Percentiles rank a stretch among this genome's conserved stretches.
Conservation (phyloP, 2,329 filamentous ascomycete genomes). For the Colletotrichum destructivum region DNA sequence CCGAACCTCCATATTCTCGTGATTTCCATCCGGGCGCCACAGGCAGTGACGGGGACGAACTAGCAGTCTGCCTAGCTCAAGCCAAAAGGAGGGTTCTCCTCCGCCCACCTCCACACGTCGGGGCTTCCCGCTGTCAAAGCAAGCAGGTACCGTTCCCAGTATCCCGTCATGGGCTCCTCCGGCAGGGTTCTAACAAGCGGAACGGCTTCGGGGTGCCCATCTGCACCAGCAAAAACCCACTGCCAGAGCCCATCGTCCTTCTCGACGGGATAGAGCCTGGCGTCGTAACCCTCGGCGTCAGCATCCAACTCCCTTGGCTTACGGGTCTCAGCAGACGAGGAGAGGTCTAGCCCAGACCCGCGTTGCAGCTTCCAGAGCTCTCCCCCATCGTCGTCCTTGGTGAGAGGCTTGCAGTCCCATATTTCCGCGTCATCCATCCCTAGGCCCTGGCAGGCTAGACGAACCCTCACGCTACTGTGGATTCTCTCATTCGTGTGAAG, state of each 20-base stretch:
- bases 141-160: conserved; percentile 63
- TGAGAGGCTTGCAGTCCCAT: conserved; percentile 63
- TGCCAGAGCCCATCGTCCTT: conserved; percentile 60
- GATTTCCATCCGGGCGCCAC: conserved; percentile 1
- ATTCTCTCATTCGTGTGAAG: conserved; percentile 68
- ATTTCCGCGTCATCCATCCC: conserved; percentile 62
- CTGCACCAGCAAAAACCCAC: conserved; percentile 65
- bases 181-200: conserved; percentile 60
- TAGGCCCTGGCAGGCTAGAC: conserved; percentile 65
- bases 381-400: conserved; percentile 38
- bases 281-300: conserved; percentile 43
- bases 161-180: conserved; percentile 68
- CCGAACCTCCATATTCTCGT: background rate
- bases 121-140: conserved; percentile 60
- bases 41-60: conserved; percentile 6
- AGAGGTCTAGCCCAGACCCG: conserved; percentile 43
- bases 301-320: conserved; percentile 50
- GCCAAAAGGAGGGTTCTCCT: conserved; percentile 21
- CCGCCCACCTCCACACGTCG: conserved; percentile 52
- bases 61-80: conserved; percentile 6
- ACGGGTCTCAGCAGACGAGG: conserved; percentile 50
- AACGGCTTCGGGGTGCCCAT: conserved; percentile 56
- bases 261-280: conserved; percentile 42
- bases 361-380: conserved; percentile 61
- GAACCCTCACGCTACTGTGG: conserved; percentile 67